A percentile compares a stretch with the other conserved stretches of the same genome.
Evolutionary conservation across 306 rosid species (phyloP).

Genomic region (Hippophae tibetana): DNA sequence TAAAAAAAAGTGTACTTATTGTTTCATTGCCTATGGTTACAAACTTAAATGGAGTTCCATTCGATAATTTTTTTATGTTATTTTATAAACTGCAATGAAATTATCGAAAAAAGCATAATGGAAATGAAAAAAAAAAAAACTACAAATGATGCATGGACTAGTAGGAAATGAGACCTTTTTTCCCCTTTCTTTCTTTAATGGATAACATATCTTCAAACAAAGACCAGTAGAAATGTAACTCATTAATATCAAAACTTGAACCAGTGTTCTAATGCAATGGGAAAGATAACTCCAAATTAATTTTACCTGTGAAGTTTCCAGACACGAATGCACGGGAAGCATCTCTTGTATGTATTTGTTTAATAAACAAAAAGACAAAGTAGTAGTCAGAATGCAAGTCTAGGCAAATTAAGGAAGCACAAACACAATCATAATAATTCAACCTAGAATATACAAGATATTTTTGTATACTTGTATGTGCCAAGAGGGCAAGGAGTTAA

Average conservation of each 20-base stretch:
- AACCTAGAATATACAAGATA: background rate
- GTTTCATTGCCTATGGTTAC: no score
- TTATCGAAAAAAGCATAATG: no score
- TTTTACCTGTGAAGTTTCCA: constrained; percentile 89
- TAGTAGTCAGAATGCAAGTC: constrained; percentile 2
- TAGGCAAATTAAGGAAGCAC: background rate
- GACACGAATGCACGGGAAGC: constrained; percentile 98
- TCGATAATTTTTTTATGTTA: no score
- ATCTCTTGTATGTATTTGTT: constrained; percentile 43
- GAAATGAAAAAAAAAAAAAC: no score
- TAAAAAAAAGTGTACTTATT: no score
- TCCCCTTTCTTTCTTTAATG: no score
- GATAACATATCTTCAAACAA: background rate
- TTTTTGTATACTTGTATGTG: background rate
- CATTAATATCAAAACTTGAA: constrained; percentile 1
- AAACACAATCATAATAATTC: background rate
- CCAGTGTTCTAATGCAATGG: background rate
- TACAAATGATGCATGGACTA: no score
- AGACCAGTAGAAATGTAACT: background rate
- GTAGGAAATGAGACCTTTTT: no score
- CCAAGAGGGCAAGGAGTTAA: background rate
- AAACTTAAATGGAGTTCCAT: no score
- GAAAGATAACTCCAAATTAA: background rate
- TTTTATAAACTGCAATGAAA: no score
- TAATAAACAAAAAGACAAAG: constrained; percentile 7